phyloP scores from a whole-genome alignment of 805 yeast genomes.

The Candida gorgasii region DNA sequence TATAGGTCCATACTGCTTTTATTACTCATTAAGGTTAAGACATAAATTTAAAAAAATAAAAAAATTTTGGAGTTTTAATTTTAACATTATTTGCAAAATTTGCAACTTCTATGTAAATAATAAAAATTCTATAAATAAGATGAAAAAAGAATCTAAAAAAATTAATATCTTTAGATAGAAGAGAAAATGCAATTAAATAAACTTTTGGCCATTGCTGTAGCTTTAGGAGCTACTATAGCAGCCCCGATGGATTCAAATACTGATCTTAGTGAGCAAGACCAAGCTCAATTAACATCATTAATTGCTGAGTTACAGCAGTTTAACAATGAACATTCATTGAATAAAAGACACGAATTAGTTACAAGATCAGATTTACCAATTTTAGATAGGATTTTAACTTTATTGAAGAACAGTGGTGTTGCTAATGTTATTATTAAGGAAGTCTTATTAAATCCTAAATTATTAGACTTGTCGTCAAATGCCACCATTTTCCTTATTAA shows the following conservation, averaged over 20 bases:
- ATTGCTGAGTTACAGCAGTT: conserved; percentile 15
- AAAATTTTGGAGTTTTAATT: background rate
- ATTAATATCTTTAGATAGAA: background rate
- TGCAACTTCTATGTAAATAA: background rate
- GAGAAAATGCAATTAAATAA: conserved; percentile 31
- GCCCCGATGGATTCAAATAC: conserved; percentile 34
- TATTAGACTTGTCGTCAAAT: conserved; percentile 21
- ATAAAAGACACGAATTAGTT: conserved; percentile 10
- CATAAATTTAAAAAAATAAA: background rate
- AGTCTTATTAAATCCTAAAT: conserved; percentile 23
- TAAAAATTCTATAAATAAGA: background rate
- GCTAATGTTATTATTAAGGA: conserved; percentile 23
- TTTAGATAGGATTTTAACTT: conserved; percentile 22
- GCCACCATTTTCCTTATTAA: conserved; percentile 22
- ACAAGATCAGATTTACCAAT: conserved; percentile 23
- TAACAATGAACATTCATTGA: conserved; percentile 12
- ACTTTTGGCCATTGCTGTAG: conserved; percentile 11
- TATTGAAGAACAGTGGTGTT: conserved; percentile 24
- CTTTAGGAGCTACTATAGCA: conserved; percentile 8
- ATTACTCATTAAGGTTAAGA: conserved; percentile 1
- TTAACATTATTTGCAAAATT: background rate
- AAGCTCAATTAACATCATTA: conserved; percentile 18
- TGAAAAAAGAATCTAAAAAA: background rate
- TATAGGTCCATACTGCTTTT: background rate
- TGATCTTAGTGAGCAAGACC: conserved; percentile 58